phyloP scores from a whole-genome alignment of 495 filamentous ascomycete species.

The Staphylotrichum longicolle region DNA sequence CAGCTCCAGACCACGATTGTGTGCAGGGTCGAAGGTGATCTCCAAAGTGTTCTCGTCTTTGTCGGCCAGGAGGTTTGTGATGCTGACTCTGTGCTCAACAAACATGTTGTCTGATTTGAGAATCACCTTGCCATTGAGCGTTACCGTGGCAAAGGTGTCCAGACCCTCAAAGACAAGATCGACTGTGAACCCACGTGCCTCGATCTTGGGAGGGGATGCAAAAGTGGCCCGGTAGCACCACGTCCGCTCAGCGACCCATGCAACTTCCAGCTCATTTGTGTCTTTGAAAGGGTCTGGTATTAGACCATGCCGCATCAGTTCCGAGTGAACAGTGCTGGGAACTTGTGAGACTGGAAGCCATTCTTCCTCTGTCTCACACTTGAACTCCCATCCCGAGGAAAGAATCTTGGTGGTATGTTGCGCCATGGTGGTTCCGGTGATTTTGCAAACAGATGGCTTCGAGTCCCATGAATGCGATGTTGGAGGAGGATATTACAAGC shows the following conservation, averaged over 20 bases:
- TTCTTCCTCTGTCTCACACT: conserved; percentile 9
- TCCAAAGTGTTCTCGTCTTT: conserved; percentile 31
- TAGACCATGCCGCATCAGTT: conserved; percentile 27
- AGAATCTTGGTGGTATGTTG: conserved; percentile 1
- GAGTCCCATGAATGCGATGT: not conserved
- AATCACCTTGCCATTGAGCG: conserved; percentile 59
- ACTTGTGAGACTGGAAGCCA: conserved; percentile 27
- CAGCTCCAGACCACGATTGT: conserved; percentile 39
- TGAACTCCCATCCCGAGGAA: conserved; percentile 26
- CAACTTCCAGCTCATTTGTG: conserved; percentile 64
- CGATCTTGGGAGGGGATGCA: conserved; percentile 34
- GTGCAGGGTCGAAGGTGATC: conserved; percentile 47
- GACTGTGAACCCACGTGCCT: conserved; percentile 26
- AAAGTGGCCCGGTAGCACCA: conserved; percentile 55
- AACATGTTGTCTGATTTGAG: conserved; percentile 71
- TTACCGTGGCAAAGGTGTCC: conserved; percentile 68
- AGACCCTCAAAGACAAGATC: conserved; percentile 69
- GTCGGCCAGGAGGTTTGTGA: conserved; percentile 23
- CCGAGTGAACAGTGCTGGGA: conserved; percentile 29
- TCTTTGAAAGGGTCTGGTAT: conserved; percentile 64
- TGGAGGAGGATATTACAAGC: not conserved
- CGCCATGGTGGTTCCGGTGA: not conserved
- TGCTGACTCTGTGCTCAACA: conserved; percentile 46
- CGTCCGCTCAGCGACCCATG: conserved; percentile 68
- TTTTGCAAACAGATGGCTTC: no score